A percentile compares a stretch with the other conserved stretches of the same genome.
Evolutionary conservation across 2,329 filamentous ascomycete species (phyloP).

Genomic region (Aspergillus pseudoterreus): DNA sequence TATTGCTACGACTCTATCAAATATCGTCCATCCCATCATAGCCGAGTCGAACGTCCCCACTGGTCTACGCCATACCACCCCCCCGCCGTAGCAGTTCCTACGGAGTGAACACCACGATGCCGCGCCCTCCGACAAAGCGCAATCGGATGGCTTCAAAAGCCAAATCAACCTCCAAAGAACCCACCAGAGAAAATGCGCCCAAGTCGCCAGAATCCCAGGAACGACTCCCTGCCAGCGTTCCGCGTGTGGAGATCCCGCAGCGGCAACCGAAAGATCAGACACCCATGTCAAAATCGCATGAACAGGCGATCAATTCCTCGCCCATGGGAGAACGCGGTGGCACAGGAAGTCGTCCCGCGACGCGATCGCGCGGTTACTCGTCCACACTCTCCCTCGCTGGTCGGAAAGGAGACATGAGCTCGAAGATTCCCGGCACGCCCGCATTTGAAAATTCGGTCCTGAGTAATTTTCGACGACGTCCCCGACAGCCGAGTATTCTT

Average conservation of each 20-base stretch:
- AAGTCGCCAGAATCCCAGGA: neutral
- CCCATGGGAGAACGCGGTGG: constrained; percentile 28
- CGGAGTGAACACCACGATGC: constrained; percentile 16
- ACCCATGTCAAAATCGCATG: constrained; percentile 27
- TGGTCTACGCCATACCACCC: neutral
- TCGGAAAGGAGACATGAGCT: constrained; percentile 33
- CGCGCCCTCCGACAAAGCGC: constrained; percentile 26
- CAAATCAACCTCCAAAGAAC: constrained; percentile 2
- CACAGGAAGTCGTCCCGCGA: constrained; percentile 33
- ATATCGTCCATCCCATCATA: too few relatives aligned
- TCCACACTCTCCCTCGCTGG: constrained; percentile 36
- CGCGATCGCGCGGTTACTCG: constrained; percentile 37
- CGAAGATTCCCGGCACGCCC: constrained; percentile 38
- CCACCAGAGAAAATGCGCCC: neutral
- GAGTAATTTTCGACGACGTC: constrained; percentile 42
- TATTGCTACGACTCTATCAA: too few relatives aligned
- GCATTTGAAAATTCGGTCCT: constrained; percentile 41
- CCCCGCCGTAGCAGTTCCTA: neutral
- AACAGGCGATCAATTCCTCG: constrained; percentile 34
- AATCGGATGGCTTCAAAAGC: constrained; percentile 17
- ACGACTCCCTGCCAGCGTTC: constrained; percentile 3
- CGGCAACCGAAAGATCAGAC: constrained; percentile 26
- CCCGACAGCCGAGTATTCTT: constrained; percentile 43
- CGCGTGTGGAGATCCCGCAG: constrained; percentile 16
- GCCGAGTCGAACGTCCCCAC: neutral